Conservation (phyloP, 306 rosid genomes). For the Quercus aquifolioides region DNA sequence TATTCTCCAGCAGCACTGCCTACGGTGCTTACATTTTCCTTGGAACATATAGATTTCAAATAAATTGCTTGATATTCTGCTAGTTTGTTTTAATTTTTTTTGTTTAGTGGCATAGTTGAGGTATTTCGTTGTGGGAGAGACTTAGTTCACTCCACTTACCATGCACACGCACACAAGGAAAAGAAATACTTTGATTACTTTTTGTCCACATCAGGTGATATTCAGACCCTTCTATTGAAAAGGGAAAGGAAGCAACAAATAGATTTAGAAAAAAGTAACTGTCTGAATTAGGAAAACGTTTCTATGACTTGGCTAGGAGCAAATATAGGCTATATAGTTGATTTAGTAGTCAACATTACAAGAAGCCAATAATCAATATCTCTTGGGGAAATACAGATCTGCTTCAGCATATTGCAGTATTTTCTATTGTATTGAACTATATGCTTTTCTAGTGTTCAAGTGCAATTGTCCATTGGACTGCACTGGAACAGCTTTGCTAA, state of each 20-base stretch:
- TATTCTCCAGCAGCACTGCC: conserved; percentile 78
- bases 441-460: neutral
- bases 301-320: neutral
- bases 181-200: neutral
- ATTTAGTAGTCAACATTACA: neutral
- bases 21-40: conserved; percentile 61
- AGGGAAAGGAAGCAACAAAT: neutral
- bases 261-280: neutral
- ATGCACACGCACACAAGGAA: too few species aligned
- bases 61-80: too few species aligned
- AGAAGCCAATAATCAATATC: neutral
- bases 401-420: neutral
- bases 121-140: conserved; percentile 19
- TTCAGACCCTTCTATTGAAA: neutral
- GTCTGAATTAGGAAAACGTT: neutral
- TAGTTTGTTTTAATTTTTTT: too few species aligned
- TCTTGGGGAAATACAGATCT: neutral
- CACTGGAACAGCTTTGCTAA: neutral
- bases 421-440: neutral
- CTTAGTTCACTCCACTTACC: neutral
- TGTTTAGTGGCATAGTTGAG: too few species aligned
- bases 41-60: conserved; percentile 4
- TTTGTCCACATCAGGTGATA: neutral
- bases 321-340: neutral
- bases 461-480: neutral